phyloP scores from a whole-genome alignment of 2,329 filamentous ascomycete species.

The Stagonosporopsis vannaccii region DNA sequence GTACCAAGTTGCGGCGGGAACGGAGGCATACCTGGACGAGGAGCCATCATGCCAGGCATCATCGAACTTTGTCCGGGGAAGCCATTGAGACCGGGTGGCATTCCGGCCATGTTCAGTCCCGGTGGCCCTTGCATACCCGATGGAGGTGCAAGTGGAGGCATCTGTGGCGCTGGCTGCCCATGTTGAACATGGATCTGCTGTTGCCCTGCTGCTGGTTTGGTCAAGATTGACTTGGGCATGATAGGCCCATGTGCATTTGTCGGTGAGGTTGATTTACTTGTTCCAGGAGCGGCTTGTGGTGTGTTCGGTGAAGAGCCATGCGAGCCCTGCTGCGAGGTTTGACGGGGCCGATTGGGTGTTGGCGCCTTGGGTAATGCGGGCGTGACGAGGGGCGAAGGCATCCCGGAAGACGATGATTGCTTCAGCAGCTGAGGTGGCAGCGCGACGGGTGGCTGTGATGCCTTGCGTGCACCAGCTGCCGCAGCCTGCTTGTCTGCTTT shows the following conservation, averaged over 20 bases:
- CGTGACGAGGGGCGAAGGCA: conserved; percentile 83
- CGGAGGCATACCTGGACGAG: conserved; percentile 64
- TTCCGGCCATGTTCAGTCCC: conserved; percentile 54
- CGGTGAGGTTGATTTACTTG: conserved; percentile 65
- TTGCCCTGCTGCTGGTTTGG: conserved; percentile 63
- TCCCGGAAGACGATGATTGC: conserved; percentile 58
- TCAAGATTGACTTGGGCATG: conserved; percentile 68
- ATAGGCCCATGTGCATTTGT: conserved; percentile 71
- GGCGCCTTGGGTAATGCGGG: conserved; percentile 83
- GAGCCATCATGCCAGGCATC: conserved; percentile 60
- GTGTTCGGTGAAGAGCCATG: conserved; percentile 73
- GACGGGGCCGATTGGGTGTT: conserved; percentile 78
- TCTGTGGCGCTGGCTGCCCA: conserved; percentile 66
- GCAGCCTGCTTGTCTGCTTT: conserved; percentile 50
- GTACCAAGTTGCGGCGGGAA: conserved; percentile 60
- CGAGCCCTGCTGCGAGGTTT: conserved; percentile 79
- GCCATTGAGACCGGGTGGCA: conserved; percentile 58
- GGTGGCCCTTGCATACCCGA: conserved; percentile 66
- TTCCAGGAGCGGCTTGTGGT: conserved; percentile 61
- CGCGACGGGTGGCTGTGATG: conserved; percentile 55
- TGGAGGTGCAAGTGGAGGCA: conserved; percentile 68
- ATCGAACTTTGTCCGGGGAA: conserved; percentile 62
- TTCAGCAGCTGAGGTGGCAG: conserved; percentile 63
- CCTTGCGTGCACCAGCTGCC: conserved; percentile 40
- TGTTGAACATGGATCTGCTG: conserved; percentile 57